Percentiles rank a stretch among this genome's conserved stretches.
Evolutionary conservation across 192 early-diverging fungal genomes (phyloP).

Genomic region (Allomyces javanicus): DNA sequence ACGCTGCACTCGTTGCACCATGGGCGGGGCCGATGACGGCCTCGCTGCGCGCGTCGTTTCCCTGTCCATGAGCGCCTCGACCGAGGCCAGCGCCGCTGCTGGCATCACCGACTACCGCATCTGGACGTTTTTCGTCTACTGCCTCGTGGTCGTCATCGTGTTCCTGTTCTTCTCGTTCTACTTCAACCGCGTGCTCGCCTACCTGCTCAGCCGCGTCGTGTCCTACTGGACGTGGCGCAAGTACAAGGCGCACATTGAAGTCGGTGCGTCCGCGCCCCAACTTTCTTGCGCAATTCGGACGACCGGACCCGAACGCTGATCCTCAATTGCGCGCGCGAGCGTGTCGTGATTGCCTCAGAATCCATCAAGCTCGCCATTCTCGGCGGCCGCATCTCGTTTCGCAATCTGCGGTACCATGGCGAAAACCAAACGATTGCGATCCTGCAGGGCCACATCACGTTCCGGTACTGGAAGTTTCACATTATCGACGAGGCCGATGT

Average conservation of each 20-base stretch:
- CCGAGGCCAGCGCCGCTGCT: too few species aligned
- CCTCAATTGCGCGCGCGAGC: too few species aligned
- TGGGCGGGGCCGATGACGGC: too few species aligned
- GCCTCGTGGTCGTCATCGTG: conserved; percentile 40
- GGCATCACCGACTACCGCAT: conserved; percentile 6
- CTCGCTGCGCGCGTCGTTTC: too few species aligned
- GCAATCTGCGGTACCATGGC: conserved; percentile 48
- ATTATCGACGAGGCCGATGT: conserved; percentile 19
- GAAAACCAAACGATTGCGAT: conserved; percentile 47
- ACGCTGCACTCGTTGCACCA: too few species aligned
- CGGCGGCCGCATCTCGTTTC: conserved; percentile 55
- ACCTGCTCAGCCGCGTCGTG: conserved; percentile 34
- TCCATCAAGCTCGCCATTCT: conserved; percentile 47
- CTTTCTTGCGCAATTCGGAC: neutral
- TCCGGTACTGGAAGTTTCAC: conserved; percentile 50
- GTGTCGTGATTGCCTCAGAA: conserved; percentile 14
- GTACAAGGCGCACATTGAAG: conserved; percentile 43
- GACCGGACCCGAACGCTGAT: too few species aligned
- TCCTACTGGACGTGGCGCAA: conserved; percentile 46
- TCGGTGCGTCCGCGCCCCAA: conserved; percentile 28
- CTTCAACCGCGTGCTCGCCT: conserved; percentile 38
- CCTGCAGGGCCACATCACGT: conserved; percentile 49
- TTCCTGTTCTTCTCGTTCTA: conserved; percentile 58
- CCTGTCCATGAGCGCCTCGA: too few species aligned
- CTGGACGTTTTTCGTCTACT: conserved; percentile 45